phyloP scores from a whole-genome alignment of 768 basidiomycete species.

The Leucocoprinus sp. region DNA sequence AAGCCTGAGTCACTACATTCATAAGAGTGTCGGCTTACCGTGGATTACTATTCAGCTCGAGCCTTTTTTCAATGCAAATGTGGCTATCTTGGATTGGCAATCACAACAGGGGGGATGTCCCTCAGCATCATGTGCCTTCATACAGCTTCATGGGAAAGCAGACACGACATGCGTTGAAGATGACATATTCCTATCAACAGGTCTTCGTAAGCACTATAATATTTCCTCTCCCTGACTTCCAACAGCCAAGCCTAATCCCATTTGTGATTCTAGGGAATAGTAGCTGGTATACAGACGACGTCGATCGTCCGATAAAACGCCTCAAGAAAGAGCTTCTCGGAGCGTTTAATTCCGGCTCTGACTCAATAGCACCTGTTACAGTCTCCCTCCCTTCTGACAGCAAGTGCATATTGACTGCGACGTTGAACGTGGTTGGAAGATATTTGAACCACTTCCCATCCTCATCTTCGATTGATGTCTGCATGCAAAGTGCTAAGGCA shows the following conservation, averaged over 20 bases:
- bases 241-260: too few species aligned
- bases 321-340: conserved; percentile 22
- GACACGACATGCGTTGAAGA: conserved; percentile 28
- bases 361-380: conserved; percentile 23
- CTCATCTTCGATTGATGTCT: conserved; percentile 22
- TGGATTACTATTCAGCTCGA: conserved; percentile 24
- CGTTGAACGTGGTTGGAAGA: conserved; percentile 37
- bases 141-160: conserved; percentile 42
- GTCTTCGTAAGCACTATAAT: conserved; percentile 36
- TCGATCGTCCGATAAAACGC: conserved; percentile 27
- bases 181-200: conserved; percentile 36
- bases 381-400: conserved; percentile 34
- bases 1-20: too few species aligned
- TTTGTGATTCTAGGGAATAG: conserved; percentile 17
- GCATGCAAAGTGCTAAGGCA: conserved; percentile 17
- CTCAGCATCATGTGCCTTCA: conserved; percentile 30
- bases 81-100: conserved; percentile 33
- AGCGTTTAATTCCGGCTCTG: conserved; percentile 17
- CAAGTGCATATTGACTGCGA: conserved; percentile 32
- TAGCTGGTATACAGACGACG: conserved; percentile 30
- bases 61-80: conserved; percentile 35
- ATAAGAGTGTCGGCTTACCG: too few species aligned
- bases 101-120: conserved; percentile 28
- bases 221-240: too few species aligned
- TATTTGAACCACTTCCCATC: conserved; percentile 30